These are phyloP conservation scores for Panicum hallii DNA, from an alignment of 202 grass and related monocot species.

Conservation along the genomic window DNA sequence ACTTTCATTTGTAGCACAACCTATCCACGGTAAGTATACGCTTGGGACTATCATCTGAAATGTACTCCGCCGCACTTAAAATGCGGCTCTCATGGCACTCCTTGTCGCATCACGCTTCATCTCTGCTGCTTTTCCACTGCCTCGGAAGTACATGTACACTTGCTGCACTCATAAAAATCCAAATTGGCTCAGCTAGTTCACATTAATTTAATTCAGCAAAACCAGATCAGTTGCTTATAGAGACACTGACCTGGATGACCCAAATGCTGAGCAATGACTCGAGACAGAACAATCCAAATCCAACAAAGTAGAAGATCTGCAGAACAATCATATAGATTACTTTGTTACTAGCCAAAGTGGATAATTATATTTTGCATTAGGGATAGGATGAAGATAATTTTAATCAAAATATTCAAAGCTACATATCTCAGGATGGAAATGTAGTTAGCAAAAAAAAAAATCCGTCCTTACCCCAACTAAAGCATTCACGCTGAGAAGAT, in stretches of 20 bases:
- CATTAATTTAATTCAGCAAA: slow-evolving; percentile 27
- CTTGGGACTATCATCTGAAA: slow-evolving; percentile 32
- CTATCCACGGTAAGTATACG: slow-evolving; percentile 39
- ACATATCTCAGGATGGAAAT: not conserved
- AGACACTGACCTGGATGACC: slow-evolving; percentile 88
- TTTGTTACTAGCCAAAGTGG: slow-evolving; percentile 1
- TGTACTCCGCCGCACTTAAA: slow-evolving; percentile 44
- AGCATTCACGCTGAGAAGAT: slow-evolving; percentile 73
- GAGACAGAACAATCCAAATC: slow-evolving; percentile 87
- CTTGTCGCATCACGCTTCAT: slow-evolving; percentile 78
- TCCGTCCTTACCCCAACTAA: slow-evolving; percentile 75
- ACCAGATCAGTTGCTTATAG: not conserved
- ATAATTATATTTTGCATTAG: slow-evolving; percentile 27
- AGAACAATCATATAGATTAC: slow-evolving; percentile 35
- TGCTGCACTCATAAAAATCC: slow-evolving; percentile 58
- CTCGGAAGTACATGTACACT: slow-evolving; percentile 98
- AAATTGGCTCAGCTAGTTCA: slow-evolving; percentile 39
- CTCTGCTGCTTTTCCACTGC: slow-evolving; percentile 94
- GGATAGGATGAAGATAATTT: not conserved
- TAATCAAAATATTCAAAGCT: slow-evolving; percentile 3
- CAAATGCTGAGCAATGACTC: slow-evolving; percentile 97
- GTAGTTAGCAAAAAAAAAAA: not conserved
- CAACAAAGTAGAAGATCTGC: slow-evolving; percentile 97
- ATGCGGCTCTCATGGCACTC: slow-evolving; percentile 81
- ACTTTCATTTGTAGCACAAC: slow-evolving; percentile 37